Evolutionary conservation across 73 alveolate genomes (phyloP), one percentile per base, ranked within the genome.

Genomic region (Uronychia setigera): DNA sequence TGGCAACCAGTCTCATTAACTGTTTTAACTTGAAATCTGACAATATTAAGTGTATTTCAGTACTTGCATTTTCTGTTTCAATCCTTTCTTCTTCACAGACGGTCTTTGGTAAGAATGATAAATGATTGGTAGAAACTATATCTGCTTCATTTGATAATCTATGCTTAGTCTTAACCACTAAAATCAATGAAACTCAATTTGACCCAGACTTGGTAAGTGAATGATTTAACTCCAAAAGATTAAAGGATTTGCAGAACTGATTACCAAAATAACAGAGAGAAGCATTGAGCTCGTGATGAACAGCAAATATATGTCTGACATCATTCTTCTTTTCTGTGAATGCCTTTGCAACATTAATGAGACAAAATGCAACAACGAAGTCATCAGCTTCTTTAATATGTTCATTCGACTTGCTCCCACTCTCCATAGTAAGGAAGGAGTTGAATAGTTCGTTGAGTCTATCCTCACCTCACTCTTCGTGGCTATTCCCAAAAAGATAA

Each of bases 231-330:
- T 46, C n/a, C 5, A 5, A 11, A 5, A 46, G 67, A 46, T 46
- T 26, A 67, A 67, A 67, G 79, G 32, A 14, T 67, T 67, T 67
- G 79, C 79, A 26, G 79, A 67, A 26, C 32, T 67, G 1, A 26
- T 67, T 13, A 67, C 79, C 26, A 25, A 28, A 26, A 67, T 67
- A 1, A 67, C 32, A 13, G 79, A 67, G 79, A 46, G 67, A 19
- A 46, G 67, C 67, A 46, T 46, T 46, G 67, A 46, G 19, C 19
- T 46, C n/a, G 67, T 46, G 67, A 46, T 19, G n/a, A 46, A 46
- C 67, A 46, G 67, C 67, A 46, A 46, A 19, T 46, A 46, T 19
- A 5, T 46, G n/a, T 19, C 67, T 11, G 67, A 46, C 67, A 46
- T 46, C 5, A 46, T 46, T 19, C 67, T 46, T 11, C 19, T 46